Evolutionary conservation across 352 stramenopile genomes (phyloP).

Genomic region (Globisporangium polare): DNA sequence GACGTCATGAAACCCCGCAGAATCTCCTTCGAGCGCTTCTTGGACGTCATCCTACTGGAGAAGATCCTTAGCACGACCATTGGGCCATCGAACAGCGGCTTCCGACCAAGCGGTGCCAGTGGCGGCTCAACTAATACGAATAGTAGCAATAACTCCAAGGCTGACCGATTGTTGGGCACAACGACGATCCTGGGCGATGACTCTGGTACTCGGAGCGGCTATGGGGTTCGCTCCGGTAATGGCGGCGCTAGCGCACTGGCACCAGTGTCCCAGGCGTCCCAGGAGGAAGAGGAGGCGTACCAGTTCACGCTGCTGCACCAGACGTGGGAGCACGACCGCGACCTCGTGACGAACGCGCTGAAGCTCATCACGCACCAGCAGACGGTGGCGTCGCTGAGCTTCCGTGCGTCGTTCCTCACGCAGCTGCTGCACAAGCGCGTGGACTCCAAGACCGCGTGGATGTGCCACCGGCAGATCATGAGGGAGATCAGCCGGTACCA

Average conservation of each 20-base stretch:
- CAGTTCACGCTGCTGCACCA: constrained; percentile 71
- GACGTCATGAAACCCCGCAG: constrained; percentile 51
- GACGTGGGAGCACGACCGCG: constrained; percentile 60
- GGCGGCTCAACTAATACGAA: background rate
- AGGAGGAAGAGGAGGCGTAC: constrained; percentile 65
- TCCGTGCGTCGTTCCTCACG: constrained; percentile 62
- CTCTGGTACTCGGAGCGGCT: background rate
- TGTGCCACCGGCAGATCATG: constrained; percentile 77
- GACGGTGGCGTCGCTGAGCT: constrained; percentile 51
- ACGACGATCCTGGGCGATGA: constrained; percentile 13
- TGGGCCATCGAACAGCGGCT: background rate
- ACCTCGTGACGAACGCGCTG: constrained; percentile 42
- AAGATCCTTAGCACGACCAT: constrained; percentile 35
- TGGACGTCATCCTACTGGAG: constrained; percentile 58
- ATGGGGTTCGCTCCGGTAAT: background rate
- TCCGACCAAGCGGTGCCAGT: background rate
- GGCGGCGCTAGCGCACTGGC: background rate
- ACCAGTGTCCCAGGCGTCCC: background rate
- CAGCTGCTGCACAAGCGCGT: constrained; percentile 60
- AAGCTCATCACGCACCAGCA: constrained; percentile 52
- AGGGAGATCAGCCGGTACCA: constrained; percentile 69
- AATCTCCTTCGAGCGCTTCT: constrained; percentile 59
- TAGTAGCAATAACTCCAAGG: constrained; percentile 11
- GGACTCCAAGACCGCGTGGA: constrained; percentile 75
- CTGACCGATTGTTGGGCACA: background rate